phyloP scores from a whole-genome alignment of 768 basidiomycete genomes.

The Scleroderma bovista region DNA sequence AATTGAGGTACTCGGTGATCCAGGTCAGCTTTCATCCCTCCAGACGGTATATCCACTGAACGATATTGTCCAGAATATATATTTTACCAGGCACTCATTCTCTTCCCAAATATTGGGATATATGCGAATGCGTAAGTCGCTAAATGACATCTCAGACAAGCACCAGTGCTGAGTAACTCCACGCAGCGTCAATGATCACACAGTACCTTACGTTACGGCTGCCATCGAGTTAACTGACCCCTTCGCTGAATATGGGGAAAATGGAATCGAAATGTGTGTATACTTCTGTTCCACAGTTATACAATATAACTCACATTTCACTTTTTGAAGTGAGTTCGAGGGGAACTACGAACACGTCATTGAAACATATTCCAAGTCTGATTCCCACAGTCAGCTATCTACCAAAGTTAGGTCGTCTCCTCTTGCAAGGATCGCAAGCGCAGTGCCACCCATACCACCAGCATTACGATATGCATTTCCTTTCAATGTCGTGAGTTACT shows the following conservation, averaged over 20 bases:
- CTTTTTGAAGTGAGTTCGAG: constrained; percentile 43
- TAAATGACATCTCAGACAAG: neutral
- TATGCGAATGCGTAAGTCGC: constrained; percentile 72
- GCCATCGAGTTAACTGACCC: constrained; percentile 66
- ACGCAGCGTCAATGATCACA: constrained; percentile 60
- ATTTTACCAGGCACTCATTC: constrained; percentile 67
- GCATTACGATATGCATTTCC: constrained; percentile 57
- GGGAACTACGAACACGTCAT: constrained; percentile 55
- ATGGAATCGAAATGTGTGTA: constrained; percentile 59
- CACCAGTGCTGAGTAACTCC: neutral
- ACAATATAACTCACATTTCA: constrained; percentile 5
- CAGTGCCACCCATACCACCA: constrained; percentile 50
- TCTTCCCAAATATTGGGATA: constrained; percentile 65
- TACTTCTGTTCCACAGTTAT: neutral
- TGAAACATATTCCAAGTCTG: constrained; percentile 43
- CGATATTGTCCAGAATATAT: constrained; percentile 44
- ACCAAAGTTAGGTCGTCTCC: constrained; percentile 41
- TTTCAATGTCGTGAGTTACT: constrained; percentile 55
- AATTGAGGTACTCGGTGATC: constrained; percentile 76
- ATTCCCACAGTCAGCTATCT: constrained; percentile 35
- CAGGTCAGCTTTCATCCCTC: constrained; percentile 37
- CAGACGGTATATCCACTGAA: neutral
- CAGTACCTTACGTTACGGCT: constrained; percentile 80
- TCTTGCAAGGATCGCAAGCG: constrained; percentile 38
- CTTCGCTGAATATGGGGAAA: constrained; percentile 50